phyloP scores from a whole-genome alignment of 2,329 filamentous ascomycete species.

The Botrytis sinoallii region DNA sequence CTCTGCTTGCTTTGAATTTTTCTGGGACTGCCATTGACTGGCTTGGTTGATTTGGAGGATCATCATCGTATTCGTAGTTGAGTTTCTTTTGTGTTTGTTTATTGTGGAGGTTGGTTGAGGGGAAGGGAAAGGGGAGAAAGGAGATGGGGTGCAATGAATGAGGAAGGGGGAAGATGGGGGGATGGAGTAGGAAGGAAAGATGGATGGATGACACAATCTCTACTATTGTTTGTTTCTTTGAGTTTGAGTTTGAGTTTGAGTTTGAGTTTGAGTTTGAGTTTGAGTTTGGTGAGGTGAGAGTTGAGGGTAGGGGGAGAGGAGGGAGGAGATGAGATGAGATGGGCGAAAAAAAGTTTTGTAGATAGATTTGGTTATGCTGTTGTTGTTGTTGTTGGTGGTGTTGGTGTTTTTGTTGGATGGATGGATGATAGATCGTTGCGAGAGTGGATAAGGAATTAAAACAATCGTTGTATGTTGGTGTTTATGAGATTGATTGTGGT shows the following conservation, averaged over 20 bases:
- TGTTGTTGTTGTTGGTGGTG: no score
- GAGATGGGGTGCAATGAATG: not conserved
- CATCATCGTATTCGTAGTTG: not conserved
- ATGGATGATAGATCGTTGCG: not conserved
- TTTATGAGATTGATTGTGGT: not conserved
- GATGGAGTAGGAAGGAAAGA: not conserved
- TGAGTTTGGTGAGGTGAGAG: no score
- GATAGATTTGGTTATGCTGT: not conserved
- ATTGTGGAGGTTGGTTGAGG: not conserved
- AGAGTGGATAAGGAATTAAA: not conserved
- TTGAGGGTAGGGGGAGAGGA: no score
- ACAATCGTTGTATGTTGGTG: not conserved
- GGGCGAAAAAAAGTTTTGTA: not conserved
- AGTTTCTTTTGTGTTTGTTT: conserved; percentile 5
- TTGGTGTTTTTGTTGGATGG: not conserved
- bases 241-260: not conserved
- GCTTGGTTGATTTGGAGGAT: not conserved
- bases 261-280: not conserved
- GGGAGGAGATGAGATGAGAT: not conserved
- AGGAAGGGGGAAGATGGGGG: not conserved
- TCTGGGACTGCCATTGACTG: conserved; percentile 1
- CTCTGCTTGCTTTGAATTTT: not conserved
- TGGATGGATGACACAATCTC: not conserved
- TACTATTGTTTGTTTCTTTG: not conserved
- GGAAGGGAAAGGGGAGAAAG: not conserved